phyloP scores from a whole-genome alignment of 495 filamentous ascomycete genomes.

The Barbatosphaeria neglecta region DNA sequence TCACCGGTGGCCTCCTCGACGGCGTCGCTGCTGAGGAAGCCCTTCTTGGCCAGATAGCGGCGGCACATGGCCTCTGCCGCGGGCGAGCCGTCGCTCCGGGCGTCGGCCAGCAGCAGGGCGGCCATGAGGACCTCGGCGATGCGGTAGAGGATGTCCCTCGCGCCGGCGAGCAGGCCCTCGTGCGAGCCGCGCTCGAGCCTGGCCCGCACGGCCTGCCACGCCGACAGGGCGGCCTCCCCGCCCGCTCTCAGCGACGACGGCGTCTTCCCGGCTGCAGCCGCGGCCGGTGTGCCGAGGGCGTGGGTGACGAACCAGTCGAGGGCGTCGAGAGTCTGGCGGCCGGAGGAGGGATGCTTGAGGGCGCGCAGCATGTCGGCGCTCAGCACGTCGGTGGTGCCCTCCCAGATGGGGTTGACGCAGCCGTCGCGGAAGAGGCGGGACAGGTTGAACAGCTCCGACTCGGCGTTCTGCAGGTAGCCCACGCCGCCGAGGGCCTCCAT shows the following conservation, averaged over 20 bases:
- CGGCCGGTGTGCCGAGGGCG: background rate
- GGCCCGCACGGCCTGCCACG: conserved; percentile 13
- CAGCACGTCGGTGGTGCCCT: conserved; percentile 64
- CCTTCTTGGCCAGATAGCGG: conserved; percentile 15
- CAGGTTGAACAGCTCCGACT: conserved; percentile 51
- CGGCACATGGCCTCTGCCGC: conserved; percentile 17
- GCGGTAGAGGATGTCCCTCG: conserved; percentile 17
- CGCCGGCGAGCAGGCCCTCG: conserved; percentile 18
- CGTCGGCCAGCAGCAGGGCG: conserved; percentile 20
- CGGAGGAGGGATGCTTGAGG: conserved; percentile 33
- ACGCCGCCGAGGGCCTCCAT: conserved; percentile 68
- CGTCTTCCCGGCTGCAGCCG: background rate
- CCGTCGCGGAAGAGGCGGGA: conserved; percentile 54
- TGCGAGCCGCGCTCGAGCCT: conserved; percentile 7
- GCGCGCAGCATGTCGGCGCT: conserved; percentile 49
- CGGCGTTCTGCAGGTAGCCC: conserved; percentile 54
- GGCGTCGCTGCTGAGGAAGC: conserved; percentile 8
- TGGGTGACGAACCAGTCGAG: conserved; percentile 31
- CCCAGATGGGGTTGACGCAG: conserved; percentile 58
- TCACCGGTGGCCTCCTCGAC: background rate
- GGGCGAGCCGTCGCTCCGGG: conserved; percentile 6
- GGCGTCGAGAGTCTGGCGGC: conserved; percentile 24
- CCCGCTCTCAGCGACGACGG: background rate
- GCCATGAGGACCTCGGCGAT: conserved; percentile 24
- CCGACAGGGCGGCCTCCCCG: background rate